Conservation (phyloP, 495 filamentous ascomycete genomes). For the Podospora pseudoanserina region DNA sequence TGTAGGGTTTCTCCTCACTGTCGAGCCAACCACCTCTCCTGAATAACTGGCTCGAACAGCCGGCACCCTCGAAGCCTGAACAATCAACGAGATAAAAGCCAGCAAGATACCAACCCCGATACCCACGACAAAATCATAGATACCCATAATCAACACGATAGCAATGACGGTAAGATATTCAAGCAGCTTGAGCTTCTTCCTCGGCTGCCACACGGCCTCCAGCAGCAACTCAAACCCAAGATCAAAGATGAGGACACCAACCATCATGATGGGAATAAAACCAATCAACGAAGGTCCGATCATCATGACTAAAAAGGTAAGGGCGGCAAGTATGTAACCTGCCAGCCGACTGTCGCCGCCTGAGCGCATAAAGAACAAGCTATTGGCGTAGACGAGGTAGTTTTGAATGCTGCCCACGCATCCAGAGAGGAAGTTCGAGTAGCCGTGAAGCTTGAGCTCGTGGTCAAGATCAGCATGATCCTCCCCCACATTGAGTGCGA, state of each 20-base stretch:
- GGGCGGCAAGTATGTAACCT: constrained; percentile 77
- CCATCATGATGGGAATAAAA: constrained; percentile 93
- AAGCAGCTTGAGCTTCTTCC: constrained; percentile 75
- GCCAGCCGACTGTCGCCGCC: constrained; percentile 84
- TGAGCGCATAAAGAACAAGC: constrained; percentile 86
- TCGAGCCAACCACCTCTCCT: constrained; percentile 82
- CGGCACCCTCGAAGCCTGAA: constrained; percentile 84
- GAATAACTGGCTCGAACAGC: constrained; percentile 84
- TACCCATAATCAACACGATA: constrained; percentile 95
- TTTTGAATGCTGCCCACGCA: constrained; percentile 89
- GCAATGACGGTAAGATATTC: constrained; percentile 89
- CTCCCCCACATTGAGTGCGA: constrained; percentile 83
- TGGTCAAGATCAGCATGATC: constrained; percentile 88
- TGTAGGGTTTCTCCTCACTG: constrained; percentile 82
- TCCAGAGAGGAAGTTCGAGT: constrained; percentile 89
- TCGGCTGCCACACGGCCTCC: constrained; percentile 84
- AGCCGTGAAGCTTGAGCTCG: constrained; percentile 87
- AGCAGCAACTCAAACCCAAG: constrained; percentile 85
- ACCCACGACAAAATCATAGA: constrained; percentile 91
- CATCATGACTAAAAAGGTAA: constrained; percentile 75
- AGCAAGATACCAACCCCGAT: constrained; percentile 89
- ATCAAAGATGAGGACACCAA: constrained; percentile 89
- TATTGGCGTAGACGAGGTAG: constrained; percentile 96
- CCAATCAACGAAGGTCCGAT: constrained; percentile 85
- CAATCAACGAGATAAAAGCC: constrained; percentile 84